A percentile compares a stretch with the other conserved stretches of the same genome.
Conservation (phyloP, 164 flowering plant genomes). For the Warburgia ugandensis region DNA sequence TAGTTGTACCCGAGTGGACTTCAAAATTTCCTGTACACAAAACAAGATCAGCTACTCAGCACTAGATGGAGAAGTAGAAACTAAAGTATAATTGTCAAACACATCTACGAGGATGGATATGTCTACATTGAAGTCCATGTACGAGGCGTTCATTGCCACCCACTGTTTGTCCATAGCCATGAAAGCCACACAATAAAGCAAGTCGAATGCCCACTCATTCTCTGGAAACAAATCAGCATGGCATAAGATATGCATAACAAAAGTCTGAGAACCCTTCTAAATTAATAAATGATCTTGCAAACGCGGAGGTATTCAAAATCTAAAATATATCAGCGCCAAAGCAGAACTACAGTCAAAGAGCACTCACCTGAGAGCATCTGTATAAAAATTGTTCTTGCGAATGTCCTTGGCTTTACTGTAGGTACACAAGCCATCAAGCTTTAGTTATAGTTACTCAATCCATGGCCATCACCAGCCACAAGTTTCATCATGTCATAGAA, state of each 20-base stretch:
- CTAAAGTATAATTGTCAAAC: neutral
- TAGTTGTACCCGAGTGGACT: slow-evolving; percentile 57
- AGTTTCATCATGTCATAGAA: no score
- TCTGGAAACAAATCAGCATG: slow-evolving; percentile 29
- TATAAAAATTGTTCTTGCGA: slow-evolving; percentile 57
- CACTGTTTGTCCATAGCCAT: slow-evolving; percentile 79
- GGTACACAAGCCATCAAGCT: slow-evolving; percentile 1
- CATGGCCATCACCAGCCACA: no score
- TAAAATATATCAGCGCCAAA: no score
- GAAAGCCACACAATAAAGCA: slow-evolving; percentile 87
- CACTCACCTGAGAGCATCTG: slow-evolving; percentile 73
- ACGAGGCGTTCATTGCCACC: slow-evolving; percentile 79
- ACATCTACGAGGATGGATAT: neutral
- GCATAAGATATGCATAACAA: neutral
- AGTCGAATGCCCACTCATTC: slow-evolving; percentile 84
- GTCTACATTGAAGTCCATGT: slow-evolving; percentile 90
- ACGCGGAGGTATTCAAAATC: no score
- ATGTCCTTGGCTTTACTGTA: slow-evolving; percentile 71
- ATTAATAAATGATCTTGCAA: neutral
- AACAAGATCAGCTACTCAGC: neutral
- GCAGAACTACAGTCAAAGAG: neutral
- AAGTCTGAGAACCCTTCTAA: neutral
- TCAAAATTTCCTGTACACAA: slow-evolving; percentile 53
- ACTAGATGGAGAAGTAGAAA: neutral
- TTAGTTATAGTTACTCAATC: neutral